Base-by-base conservation (phyloP, 768 basidiomycete species). In the Tricholomella constricta region DNA sequence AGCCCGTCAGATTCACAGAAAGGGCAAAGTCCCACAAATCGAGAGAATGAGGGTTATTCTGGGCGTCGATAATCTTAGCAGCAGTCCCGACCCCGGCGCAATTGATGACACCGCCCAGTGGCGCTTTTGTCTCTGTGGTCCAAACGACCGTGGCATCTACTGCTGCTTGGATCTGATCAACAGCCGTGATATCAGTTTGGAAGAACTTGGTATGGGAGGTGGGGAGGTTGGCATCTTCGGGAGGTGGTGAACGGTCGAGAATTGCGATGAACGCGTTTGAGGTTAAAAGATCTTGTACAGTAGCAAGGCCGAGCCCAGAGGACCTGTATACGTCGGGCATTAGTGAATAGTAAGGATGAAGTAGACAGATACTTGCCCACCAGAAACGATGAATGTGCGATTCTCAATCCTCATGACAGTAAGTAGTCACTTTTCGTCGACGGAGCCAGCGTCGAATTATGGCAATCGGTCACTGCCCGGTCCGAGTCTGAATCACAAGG, bases 341-440 rank as follows among this genome's bases (percentile, higher is more conserved):
- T 12, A 35, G 15, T 15, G n/a, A 31, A 25, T 7, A 20, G 27
- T 19, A 41, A 12, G 35, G 12, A 20, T 19, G 32, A 7, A 50
- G 25, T 17, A 29, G 32, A 19, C 10, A 12, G 20, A 19, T 20
- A 66, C 76, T 61, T 57, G 82, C 81, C 82, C 83, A 44, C 83
- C 82, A 41, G 82, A 83, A 10, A 83, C 70, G 34, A 84, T 68
- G 61, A 82, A 82, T 17, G 83, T 84, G 20, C 82, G 69, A 23
- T 77, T 73, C 51, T 69, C 69, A 9, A 75, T 62, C 66, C 79
- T 82, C 81, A 83, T 82, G 6, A 12, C 38, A 40, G 38, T 32
- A 32, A 32, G 31, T 10, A 32, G 31, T 32, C 31, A 4, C 10
- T 14, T 32, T n/a, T n/a, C n/a, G n/a, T n/a, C n/a, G n/a, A 29